phyloP scores from a whole-genome alignment of 768 basidiomycete genomes.

The Podaxis carcinomalis region DNA sequence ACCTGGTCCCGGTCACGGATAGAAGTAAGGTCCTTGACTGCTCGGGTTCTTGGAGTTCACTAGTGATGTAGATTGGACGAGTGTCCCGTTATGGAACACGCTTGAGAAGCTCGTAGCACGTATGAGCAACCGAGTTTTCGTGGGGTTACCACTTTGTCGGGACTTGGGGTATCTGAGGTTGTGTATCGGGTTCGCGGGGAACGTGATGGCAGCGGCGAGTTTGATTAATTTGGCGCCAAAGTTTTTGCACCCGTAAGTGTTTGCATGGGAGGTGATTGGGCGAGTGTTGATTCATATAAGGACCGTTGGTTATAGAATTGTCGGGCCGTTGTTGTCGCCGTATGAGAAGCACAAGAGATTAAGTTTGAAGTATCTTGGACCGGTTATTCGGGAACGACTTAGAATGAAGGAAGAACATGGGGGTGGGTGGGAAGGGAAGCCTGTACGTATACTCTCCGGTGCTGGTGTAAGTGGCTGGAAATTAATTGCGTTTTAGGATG shows the following conservation, averaged over 20 bases:
- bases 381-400: conserved; percentile 22
- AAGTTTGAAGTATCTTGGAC: conserved; percentile 19
- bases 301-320: not conserved
- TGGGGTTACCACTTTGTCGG: conserved; percentile 21
- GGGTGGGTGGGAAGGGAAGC: conserved; percentile 20
- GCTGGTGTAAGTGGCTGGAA: no score
- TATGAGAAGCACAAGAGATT: conserved; percentile 2
- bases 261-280: no score
- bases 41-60: not conserved
- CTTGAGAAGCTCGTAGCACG: conserved; percentile 16
- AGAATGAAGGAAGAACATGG: conserved; percentile 20
- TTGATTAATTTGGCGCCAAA: conserved; percentile 16
- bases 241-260: conserved; percentile 16
- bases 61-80: conserved; percentile 6
- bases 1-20: not conserved
- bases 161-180: conserved; percentile 17
- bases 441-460: conserved; percentile 14
- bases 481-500: conserved; percentile 25
- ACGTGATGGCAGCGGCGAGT: conserved; percentile 16
- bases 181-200: conserved; percentile 15
- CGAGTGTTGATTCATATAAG: not conserved
- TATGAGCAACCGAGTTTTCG: conserved; percentile 19
- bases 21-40: not conserved
- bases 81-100: conserved; percentile 2
- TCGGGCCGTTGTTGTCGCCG: conserved; percentile 10